Evolutionary conservation across 805 yeast genomes (phyloP), one percentile per base, ranked within the genome.

Genomic region (Debaryomyces prosopidis): DNA sequence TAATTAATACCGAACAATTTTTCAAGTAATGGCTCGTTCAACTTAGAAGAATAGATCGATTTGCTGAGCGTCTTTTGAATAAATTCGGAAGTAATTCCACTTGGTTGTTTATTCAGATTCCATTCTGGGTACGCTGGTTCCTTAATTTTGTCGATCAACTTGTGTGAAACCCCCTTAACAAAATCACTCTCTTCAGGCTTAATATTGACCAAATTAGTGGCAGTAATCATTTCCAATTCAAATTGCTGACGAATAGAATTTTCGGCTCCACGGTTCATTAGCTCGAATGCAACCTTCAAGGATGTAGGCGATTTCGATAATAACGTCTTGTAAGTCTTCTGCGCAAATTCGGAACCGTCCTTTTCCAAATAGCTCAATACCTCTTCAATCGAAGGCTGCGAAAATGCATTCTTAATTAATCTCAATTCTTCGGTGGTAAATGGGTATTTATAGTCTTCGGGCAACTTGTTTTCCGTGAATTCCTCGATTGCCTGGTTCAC

Each of bases 401-500:
- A 64, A 64, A 92, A 94, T 39, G 89, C 82, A 17, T 61, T 59
- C 57, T 89, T 95, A 57, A 94, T 85, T 26, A 83, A 71, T 40
- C 69, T 64, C 39, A 89, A 71, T 54, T 87, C 78, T 27, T 76
- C 82, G 3, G 69, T 60, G 15, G 82, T 57, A 55, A 76, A 80
- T 49, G 80, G 82, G 62, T 80, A 87, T 55, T 76, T 65, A 68
- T 82, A 84, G 59, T 73, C 76, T 34, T 65, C 69, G 27, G 96
- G 94, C 43, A 84, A 68, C 35, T 81, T 82, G 34, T 59, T 57
- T 45, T 80, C 84, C 12, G 85, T 71, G 62, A 82, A 92, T 62
- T 90, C 96, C 58, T 89, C 89, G 47, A 92, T 79, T 4, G 90
- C 81, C 41, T 73, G 74, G 66, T 85, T 84, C 28, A 92, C 82